Evolutionary conservation across 2,329 filamentous ascomycete species (phyloP).

Genomic region (Lojkania enalia): DNA sequence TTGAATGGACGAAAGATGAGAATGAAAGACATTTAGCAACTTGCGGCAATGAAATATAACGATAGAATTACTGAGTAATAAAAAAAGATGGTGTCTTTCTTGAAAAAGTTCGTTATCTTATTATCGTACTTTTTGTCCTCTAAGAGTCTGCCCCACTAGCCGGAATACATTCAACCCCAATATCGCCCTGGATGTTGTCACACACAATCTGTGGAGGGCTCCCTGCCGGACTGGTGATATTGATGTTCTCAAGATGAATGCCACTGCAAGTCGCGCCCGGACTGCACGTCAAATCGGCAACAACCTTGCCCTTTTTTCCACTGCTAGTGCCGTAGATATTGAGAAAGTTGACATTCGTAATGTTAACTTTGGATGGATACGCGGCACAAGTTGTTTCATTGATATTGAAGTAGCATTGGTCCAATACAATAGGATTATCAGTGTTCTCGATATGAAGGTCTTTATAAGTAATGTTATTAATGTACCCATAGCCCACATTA

Average conservation of each 20-base stretch:
- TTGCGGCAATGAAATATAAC: conserved; percentile 37
- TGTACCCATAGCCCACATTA: conserved; percentile 61
- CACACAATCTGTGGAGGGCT: conserved; percentile 50
- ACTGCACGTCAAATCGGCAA: conserved; percentile 60
- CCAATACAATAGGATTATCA: conserved; percentile 61
- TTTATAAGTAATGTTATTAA: conserved; percentile 65
- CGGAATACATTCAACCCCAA: conserved; percentile 46
- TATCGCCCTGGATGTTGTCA: conserved; percentile 50
- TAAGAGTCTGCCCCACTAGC: conserved; percentile 39
- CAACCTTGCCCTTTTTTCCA: conserved; percentile 58
- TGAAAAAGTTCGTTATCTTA: too few relatives aligned
- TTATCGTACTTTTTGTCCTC: too few relatives aligned
- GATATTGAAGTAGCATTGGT: conserved; percentile 66
- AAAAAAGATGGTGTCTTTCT: too few relatives aligned
- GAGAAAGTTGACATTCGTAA: conserved; percentile 62
- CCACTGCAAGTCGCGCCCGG: conserved; percentile 61
- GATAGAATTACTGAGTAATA: too few relatives aligned
- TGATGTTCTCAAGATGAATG: conserved; percentile 59
- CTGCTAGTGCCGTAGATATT: conserved; percentile 62
- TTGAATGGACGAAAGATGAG: conserved; percentile 34
- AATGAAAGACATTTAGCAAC: conserved; percentile 35
- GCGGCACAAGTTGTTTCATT: conserved; percentile 55
- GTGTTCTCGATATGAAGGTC: conserved; percentile 63
- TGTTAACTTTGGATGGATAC: conserved; percentile 61
- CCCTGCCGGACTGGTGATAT: conserved; percentile 57